Evolutionary conservation across 495 filamentous ascomycete species (phyloP), one percentile per base, ranked within the genome.

Genomic region (Umbilicaria muhlenbergii): DNA sequence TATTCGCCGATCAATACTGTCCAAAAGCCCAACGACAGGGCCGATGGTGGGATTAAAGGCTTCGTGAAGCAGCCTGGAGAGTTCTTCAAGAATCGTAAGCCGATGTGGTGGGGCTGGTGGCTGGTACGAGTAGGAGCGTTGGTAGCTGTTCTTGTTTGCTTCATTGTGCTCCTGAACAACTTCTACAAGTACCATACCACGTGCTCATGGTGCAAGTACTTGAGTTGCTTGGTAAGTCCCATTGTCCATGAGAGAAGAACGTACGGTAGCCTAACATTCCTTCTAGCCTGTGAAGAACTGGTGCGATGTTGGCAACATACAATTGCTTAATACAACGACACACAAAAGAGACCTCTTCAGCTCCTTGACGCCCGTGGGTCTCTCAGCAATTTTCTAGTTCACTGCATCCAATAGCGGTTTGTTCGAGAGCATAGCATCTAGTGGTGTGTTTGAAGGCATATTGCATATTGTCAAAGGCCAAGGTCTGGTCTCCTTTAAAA

Each of bases 71-170:
- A 75, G 44, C 85, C 85, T 0, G 52, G 87, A 1, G 73, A 72
- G 2, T 95, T 95, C 61, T 95, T 98, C 68, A 86, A 83, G 58
- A 86, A 84, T 16, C 71, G 91, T 5, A 93, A 89, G 58, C 81
- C 84, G 18, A 63, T 92, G 1, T 98, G 91, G 91, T 98, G 91
- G 91, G 81, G 65, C 10, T 98, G 92, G 88, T 98, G 91, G 91
- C 60, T 95, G 17, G 72, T 94, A 12, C 70, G 91, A 10, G 82
- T 75, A 8, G 86, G 71, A 6, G 81, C 81, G n/a, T 62, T 96
- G 42, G 73, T 92, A 7, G 74, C 75, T 12, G 78, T 86, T 3
- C 58, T 91, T 4, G 68, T 93, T 40, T 78, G 78, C 4, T 91
- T 95, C 52, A 85, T 94, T 51, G 57, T 93, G 34, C 64, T 96